Conservation (phyloP, 371 early-diverging fungal species). For the Lichtheimia hyalospora region DNA sequence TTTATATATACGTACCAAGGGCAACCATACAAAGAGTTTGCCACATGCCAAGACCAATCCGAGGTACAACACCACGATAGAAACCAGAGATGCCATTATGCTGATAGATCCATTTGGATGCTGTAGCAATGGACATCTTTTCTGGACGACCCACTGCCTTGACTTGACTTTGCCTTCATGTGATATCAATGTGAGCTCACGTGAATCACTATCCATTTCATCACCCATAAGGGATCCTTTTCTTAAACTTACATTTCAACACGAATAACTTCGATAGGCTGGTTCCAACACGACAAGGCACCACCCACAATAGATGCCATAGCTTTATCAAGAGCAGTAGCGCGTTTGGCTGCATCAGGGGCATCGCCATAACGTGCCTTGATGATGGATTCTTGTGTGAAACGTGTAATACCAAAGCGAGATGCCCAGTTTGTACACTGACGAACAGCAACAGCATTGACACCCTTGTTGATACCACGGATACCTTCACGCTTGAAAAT, state of each 20-base stretch:
- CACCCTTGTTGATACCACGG: slow-evolving; percentile 94
- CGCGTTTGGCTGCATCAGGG: slow-evolving; percentile 23
- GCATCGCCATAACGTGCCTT: slow-evolving; percentile 51
- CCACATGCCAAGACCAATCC: slow-evolving; percentile 91
- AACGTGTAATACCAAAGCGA: slow-evolving; percentile 88
- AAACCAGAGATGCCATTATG: slow-evolving; percentile 89
- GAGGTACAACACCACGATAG: slow-evolving; percentile 92
- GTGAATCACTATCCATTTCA: too few relatives aligned
- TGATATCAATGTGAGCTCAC: too few relatives aligned
- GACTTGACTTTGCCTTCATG: slow-evolving; percentile 50
- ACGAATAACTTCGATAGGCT: slow-evolving; percentile 96
- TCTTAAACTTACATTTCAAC: slow-evolving; percentile 81
- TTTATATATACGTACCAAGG: slow-evolving; percentile 65
- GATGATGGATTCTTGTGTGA: slow-evolving; percentile 77
- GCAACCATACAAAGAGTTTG: slow-evolving; percentile 97
- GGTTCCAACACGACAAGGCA: slow-evolving; percentile 95
- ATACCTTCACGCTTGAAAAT: slow-evolving; percentile 93
- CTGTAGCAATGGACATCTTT: slow-evolving; percentile 80
- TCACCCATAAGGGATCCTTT: slow-evolving; percentile 64
- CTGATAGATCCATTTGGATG: slow-evolving; percentile 89
- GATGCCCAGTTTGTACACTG: slow-evolving; percentile 98
- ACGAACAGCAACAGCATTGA: slow-evolving; percentile 87
- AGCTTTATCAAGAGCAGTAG: slow-evolving; percentile 63
- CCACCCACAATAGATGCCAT: slow-evolving; percentile 86
- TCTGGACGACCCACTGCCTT: slow-evolving; percentile 83